A percentile compares a stretch with the other conserved stretches of the same genome.
Conservation (phyloP, 2,329 filamentous ascomycete genomes). For the Paecilomyces sp. region DNA sequence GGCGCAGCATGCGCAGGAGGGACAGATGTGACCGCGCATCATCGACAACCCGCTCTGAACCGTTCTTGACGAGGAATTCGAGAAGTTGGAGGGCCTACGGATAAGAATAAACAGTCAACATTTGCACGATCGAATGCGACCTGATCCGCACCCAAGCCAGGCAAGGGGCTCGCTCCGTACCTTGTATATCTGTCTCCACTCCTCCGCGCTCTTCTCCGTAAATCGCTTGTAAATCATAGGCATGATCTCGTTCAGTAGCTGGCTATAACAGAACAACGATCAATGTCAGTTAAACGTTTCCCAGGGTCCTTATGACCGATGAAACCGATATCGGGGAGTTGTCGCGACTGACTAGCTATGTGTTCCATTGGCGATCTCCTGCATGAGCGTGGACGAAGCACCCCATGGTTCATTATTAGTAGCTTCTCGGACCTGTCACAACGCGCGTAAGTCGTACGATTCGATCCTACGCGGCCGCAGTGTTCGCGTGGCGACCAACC, state of each 20-base stretch:
- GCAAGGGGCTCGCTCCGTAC: slow-evolving; percentile 34
- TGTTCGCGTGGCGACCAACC: slow-evolving; percentile 27
- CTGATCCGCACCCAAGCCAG: not conserved
- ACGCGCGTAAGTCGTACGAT: slow-evolving; percentile 13
- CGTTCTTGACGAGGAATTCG: slow-evolving; percentile 96
- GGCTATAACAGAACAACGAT: slow-evolving; percentile 46
- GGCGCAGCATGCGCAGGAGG: slow-evolving; percentile 93
- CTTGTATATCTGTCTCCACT: slow-evolving; percentile 99
- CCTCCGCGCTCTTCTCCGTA: slow-evolving; percentile 94
- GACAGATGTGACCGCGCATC: slow-evolving; percentile 93
- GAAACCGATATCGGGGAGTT: not conserved
- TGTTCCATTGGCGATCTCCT: slow-evolving; percentile 95
- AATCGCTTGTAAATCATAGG: slow-evolving; percentile 99
- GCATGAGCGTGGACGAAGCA: slow-evolving; percentile 75
- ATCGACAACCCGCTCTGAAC: slow-evolving; percentile 93
- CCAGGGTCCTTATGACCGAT: slow-evolving; percentile 5
- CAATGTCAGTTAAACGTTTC: slow-evolving; percentile 6
- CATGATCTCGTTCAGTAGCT: slow-evolving; percentile 98
- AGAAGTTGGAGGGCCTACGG: slow-evolving; percentile 72
- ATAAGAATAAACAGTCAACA: not conserved
- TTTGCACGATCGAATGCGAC: not conserved
- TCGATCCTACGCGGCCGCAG: not conserved
- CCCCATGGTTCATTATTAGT: slow-evolving; percentile 99
- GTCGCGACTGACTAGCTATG: slow-evolving; percentile 79
- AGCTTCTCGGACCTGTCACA: slow-evolving; percentile 75